Conservation (phyloP, 169 alveolate genomes). For the Eimeria necatrix region DNA sequence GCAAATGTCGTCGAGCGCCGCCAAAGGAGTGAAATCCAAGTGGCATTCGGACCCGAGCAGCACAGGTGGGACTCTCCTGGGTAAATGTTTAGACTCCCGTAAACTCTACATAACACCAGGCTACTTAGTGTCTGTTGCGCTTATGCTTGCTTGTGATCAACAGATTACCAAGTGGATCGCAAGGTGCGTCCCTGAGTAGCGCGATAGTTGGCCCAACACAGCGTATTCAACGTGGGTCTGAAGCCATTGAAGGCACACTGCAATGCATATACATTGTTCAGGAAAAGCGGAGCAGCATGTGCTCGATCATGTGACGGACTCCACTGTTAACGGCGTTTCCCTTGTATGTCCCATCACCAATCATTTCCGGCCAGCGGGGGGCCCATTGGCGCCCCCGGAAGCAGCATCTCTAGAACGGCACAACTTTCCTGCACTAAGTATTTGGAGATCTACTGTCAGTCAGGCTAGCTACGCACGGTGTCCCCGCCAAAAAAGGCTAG, state of each 20-base stretch:
- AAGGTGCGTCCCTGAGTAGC: background rate
- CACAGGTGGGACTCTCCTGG: background rate
- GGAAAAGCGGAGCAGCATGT: constrained; percentile 47
- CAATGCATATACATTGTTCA: constrained; percentile 16
- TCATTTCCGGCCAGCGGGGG: too few relatives aligned
- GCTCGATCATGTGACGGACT: constrained; percentile 29
- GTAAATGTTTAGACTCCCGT: background rate
- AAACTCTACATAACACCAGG: background rate
- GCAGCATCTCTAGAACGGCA: too few relatives aligned
- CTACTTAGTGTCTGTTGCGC: constrained; percentile 22
- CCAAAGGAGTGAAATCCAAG: constrained; percentile 12
- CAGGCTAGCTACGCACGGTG: too few relatives aligned
- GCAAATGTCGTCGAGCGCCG: constrained; percentile 38
- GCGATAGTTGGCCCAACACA: background rate
- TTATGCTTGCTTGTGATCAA: constrained; percentile 61
- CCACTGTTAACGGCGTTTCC: too few relatives aligned
- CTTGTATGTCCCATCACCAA: too few relatives aligned
- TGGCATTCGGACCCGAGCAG: background rate
- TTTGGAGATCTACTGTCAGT: too few relatives aligned
- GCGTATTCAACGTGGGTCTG: background rate
- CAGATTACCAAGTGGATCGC: constrained; percentile 41
- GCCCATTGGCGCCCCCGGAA: too few relatives aligned
- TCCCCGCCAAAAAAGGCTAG: too few relatives aligned
- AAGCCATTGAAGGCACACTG: background rate
- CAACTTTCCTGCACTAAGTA: too few relatives aligned